These are phyloP conservation scores for Starmerella stigmatis DNA, from an alignment of 805 yeast species.

Conservation along the genomic window DNA sequence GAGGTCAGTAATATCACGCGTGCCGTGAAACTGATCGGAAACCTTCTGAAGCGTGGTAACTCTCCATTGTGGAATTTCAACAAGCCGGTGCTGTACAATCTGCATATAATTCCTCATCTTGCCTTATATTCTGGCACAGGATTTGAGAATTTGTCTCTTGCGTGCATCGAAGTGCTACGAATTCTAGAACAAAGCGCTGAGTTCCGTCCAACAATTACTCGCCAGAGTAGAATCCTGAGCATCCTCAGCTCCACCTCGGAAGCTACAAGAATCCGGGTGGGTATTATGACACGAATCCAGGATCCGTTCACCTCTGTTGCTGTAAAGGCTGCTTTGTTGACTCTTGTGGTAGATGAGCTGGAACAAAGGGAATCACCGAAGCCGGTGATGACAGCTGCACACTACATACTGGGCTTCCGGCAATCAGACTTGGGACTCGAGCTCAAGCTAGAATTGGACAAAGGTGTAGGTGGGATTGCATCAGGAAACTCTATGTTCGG, in stretches of 20 bases:
- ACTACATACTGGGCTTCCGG: constrained; percentile 68
- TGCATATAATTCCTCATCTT: constrained; percentile 63
- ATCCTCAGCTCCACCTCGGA: constrained; percentile 70
- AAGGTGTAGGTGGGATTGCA: constrained; percentile 41
- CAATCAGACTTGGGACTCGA: constrained; percentile 36
- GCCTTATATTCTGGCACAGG: constrained; percentile 60
- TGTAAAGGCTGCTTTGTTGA: constrained; percentile 48
- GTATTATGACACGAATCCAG: constrained; percentile 61
- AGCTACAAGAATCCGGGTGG: constrained; percentile 57
- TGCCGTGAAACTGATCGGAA: constrained; percentile 38
- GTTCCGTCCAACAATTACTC: constrained; percentile 34
- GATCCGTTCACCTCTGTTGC: constrained; percentile 6
- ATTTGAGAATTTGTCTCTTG: constrained; percentile 42
- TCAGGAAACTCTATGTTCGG: constrained; percentile 48
- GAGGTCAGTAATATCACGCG: constrained; percentile 33
- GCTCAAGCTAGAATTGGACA: constrained; percentile 36
- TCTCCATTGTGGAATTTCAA: constrained; percentile 14
- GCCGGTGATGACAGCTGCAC: constrained; percentile 45
- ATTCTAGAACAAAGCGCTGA: constrained; percentile 41
- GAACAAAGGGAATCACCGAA: constrained; percentile 29
- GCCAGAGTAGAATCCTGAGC: constrained; percentile 54
- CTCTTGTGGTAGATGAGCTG: constrained; percentile 46
- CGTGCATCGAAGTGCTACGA: constrained; percentile 44
- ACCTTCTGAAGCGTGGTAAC: constrained; percentile 28
- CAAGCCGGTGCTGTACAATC: constrained; percentile 59